phyloP scores from a whole-genome alignment of 768 basidiomycete species.

The Leccinum fibrillosum region DNA sequence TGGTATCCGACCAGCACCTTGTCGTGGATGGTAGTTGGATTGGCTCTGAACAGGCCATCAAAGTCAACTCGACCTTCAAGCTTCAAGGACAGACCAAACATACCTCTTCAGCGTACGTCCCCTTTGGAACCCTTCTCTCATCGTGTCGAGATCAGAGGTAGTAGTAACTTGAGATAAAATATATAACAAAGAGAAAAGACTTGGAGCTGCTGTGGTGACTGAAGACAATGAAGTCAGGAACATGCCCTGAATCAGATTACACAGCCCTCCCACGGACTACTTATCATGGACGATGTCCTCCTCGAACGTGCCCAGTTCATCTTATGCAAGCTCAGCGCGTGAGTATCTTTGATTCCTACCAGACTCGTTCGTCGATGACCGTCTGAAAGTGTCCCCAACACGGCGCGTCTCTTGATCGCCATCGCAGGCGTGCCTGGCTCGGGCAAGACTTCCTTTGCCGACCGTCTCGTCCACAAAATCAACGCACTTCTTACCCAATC shows the following conservation, averaged over 20 bases:
- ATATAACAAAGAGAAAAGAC: neutral
- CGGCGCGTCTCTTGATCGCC: constrained; percentile 60
- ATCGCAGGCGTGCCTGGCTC: constrained; percentile 81
- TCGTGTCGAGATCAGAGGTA: neutral
- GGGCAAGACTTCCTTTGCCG: constrained; percentile 80
- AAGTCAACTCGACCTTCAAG: neutral
- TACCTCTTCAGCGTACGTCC: neutral
- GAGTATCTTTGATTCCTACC: constrained; percentile 8
- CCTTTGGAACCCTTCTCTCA: neutral
- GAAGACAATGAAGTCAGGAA: neutral
- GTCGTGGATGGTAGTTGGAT: constrained; percentile 76
- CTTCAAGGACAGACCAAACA: neutral
- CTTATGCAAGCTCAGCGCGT: constrained; percentile 38
- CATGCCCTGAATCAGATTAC: neutral
- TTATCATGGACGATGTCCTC: constrained; percentile 35
- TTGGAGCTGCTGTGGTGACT: neutral
- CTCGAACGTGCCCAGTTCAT: constrained; percentile 31
- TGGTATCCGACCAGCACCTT: constrained; percentile 87
- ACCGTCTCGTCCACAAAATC: constrained; percentile 48
- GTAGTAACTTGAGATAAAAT: too few relatives aligned
- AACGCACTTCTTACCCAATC: constrained; percentile 41
- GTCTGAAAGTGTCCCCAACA: constrained; percentile 13
- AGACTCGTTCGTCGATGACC: neutral
- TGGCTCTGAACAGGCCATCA: constrained; percentile 39
- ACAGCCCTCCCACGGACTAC: neutral